A percentile compares a stretch with the other conserved stretches of the same genome.
These are phyloP conservation scores for Carex pumila DNA, from an alignment of 176 grass and related monocot species.

Conservation along the genomic window DNA sequence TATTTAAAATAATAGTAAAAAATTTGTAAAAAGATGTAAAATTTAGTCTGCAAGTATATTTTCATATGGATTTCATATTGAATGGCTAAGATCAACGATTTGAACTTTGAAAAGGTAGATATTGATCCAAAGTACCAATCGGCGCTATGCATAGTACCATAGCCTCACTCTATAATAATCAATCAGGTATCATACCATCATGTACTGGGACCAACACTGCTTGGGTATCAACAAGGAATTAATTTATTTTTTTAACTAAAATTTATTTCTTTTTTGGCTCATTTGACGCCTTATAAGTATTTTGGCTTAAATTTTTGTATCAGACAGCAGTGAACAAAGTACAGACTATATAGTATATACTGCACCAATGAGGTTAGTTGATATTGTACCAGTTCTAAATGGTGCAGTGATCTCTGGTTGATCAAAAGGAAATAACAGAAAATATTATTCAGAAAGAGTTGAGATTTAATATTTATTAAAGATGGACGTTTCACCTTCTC, in stretches of 20 bases:
- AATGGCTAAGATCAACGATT: no score
- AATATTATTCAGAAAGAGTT: background rate
- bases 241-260: background rate
- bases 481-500: background rate
- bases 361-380: background rate
- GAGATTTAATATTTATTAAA: background rate
- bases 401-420: background rate
- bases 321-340: background rate
- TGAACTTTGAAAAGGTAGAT: no score
- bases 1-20: no score
- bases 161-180: background rate
- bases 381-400: background rate
- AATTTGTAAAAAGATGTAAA: no score
- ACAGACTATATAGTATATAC: background rate
- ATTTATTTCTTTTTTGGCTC: background rate
- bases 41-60: no score
- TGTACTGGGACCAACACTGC: background rate
- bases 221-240: background rate
- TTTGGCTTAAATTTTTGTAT: background rate
- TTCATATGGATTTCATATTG: no score
- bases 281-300: background rate
- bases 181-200: background rate
- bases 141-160: no score
- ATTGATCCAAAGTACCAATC: no score
- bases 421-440: background rate